Base-by-base conservation (phyloP, 352 stramenopile species). In the Phytophthora rubi region DNA sequence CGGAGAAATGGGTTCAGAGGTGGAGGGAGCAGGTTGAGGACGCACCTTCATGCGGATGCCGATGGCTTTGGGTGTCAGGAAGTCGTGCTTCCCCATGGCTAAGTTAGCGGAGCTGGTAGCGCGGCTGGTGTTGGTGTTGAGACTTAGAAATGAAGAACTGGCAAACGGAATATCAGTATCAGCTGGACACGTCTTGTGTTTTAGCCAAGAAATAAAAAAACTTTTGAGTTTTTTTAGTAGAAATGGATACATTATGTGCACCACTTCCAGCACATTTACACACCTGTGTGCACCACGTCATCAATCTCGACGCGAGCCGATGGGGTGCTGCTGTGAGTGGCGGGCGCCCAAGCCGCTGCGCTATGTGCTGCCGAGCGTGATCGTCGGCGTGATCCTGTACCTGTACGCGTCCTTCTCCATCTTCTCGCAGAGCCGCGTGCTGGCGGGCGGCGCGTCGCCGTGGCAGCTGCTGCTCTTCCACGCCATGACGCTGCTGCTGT, bases 51-150 rank as follows among this genome's bases (percentile, higher is more conserved):
- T 94, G 65, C 89, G 87, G 60, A 92, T 96, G 70, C 80, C 79
- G 71, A 96, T 93, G 23, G 89, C 89, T 68, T 96, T 96, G 28
- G 89, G 74, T 62, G 89, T 92, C 62, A 96, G 74, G 72, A 96
- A 96, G 72, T 93, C 88, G 54, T 86, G 75, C 77, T 96, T 96
- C 45, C 80, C 83, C 89, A 96, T 96, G 65, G 57, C 23, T 15
- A 21, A 21, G 18, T 21, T 21, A 39, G 8, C 7, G 33, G 33
- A 12, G 32, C 3, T 10, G 1, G 32, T 26, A 26, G 32, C 10
- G 32, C 4, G 2, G 32, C 32, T 9, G 3, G 7, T 9, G 32
- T 9, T 35, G 32, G 32, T 35, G 32, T 21, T 39, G 10, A 4
- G 8, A 15, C 8, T 39, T 39, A 2, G 33, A 39, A 39, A 39